Conservation (phyloP, 2,329 filamentous ascomycete species). For the Scleromitrula shiraiana region DNA sequence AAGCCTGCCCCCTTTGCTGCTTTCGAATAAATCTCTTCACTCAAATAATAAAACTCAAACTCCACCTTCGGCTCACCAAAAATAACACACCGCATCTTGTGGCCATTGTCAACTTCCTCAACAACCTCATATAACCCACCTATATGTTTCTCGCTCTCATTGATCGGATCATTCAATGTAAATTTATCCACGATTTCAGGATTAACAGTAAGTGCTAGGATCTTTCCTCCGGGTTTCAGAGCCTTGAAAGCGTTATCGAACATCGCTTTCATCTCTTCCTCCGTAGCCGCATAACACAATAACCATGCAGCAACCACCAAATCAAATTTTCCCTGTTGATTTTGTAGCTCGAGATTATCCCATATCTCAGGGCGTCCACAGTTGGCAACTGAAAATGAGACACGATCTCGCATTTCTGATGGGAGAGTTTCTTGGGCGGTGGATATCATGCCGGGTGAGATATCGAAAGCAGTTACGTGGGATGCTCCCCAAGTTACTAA, state of each 20-base stretch:
- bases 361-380: neutral
- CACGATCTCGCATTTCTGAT: neutral
- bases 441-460: neutral
- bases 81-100: neutral
- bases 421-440: neutral
- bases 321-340: neutral
- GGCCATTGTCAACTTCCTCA: neutral
- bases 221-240: neutral
- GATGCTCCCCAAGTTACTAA: neutral
- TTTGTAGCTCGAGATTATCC: neutral
- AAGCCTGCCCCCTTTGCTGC: neutral
- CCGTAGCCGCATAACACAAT: neutral
- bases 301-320: neutral
- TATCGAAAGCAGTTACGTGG: neutral
- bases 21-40: neutral
- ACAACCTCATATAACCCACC: neutral
- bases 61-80: neutral
- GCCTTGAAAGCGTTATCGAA: neutral
- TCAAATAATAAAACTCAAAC: constrained; percentile 1
- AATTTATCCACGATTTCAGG: neutral
- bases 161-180: neutral
- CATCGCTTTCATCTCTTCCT: neutral
- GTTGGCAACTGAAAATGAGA: neutral
- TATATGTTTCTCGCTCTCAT: neutral
- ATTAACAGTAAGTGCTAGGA: neutral